A percentile compares a stretch with the other conserved stretches of the same genome.
These are phyloP conservation scores for Solanum paucissectum DNA, from an alignment of 257 asterid species.

Conservation along the genomic window DNA sequence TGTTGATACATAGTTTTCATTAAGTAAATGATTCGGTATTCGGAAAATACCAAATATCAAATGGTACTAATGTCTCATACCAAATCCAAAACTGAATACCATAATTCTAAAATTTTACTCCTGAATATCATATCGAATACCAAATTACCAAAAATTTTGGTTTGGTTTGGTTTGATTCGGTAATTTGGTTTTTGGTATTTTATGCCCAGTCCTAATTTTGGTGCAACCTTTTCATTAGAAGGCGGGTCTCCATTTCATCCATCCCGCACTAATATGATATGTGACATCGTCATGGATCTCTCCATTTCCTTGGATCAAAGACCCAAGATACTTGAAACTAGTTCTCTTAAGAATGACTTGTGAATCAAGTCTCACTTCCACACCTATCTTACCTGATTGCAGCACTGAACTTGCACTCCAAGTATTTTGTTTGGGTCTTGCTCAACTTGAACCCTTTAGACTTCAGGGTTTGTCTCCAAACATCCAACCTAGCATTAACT, in stretches of 20 bases:
- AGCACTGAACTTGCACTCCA: neutral
- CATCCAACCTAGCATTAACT: neutral
- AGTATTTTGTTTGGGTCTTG: neutral
- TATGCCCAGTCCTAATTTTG: no score
- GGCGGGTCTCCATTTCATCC: neutral
- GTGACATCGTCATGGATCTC: neutral
- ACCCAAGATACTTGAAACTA: neutral
- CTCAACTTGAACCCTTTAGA: neutral
- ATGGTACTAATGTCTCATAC: no score
- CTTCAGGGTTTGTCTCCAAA: neutral
- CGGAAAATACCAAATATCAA: no score
- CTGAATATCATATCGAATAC: no score
- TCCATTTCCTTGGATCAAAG: neutral
- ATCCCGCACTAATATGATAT: neutral
- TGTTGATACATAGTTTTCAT: no score
- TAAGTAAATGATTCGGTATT: no score
- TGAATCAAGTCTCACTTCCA: neutral
- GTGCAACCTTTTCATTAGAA: neutral
- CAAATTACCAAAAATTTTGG: no score
- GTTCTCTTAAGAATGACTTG: neutral
- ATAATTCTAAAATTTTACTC: no score
- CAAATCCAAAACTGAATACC: no score
- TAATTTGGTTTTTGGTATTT: no score
- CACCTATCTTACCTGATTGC: neutral
- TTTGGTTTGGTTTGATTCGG: no score